These are phyloP conservation scores for Ajuga chamaepitys DNA, from an alignment of 257 asterid genomes.

Conservation along the genomic window DNA sequence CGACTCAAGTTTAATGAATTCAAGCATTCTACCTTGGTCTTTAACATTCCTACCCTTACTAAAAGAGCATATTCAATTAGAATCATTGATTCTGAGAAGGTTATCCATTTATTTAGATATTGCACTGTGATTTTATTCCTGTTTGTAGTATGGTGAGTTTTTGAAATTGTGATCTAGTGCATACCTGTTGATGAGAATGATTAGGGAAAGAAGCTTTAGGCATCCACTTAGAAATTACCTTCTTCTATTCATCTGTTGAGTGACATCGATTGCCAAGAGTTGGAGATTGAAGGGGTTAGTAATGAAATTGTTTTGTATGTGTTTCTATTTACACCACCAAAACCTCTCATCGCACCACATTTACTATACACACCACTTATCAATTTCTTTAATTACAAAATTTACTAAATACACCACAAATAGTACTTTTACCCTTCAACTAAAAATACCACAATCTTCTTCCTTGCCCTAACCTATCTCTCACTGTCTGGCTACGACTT, in stretches of 20 bases:
- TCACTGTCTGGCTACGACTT: too few relatives aligned
- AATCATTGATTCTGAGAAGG: constrained; percentile 58
- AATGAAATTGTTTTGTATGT: neutral
- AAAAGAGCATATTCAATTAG: constrained; percentile 50
- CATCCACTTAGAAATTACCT: constrained; percentile 32
- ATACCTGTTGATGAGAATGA: constrained; percentile 25
- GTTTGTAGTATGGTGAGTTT: neutral
- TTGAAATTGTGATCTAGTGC: constrained; percentile 36
- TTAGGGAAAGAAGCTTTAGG: constrained; percentile 38
- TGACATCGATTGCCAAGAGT: constrained; percentile 18
- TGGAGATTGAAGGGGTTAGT: constrained; percentile 62
- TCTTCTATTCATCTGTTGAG: constrained; percentile 39
- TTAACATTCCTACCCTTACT: too few relatives aligned
- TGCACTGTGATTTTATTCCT: neutral
- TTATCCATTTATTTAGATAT: constrained; percentile 10
- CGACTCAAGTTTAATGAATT: too few relatives aligned
- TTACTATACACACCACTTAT: too few relatives aligned
- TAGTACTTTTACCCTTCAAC: too few relatives aligned
- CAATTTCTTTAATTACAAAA: too few relatives aligned
- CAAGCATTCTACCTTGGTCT: too few relatives aligned
- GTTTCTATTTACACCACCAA: too few relatives aligned
- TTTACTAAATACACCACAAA: too few relatives aligned
- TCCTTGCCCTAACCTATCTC: too few relatives aligned
- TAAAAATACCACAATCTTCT: too few relatives aligned
- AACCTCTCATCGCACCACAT: too few relatives aligned